phyloP scores from a whole-genome alignment of 2,329 filamentous ascomycete genomes.

The Parasarocladium wereldwijsianum region DNA sequence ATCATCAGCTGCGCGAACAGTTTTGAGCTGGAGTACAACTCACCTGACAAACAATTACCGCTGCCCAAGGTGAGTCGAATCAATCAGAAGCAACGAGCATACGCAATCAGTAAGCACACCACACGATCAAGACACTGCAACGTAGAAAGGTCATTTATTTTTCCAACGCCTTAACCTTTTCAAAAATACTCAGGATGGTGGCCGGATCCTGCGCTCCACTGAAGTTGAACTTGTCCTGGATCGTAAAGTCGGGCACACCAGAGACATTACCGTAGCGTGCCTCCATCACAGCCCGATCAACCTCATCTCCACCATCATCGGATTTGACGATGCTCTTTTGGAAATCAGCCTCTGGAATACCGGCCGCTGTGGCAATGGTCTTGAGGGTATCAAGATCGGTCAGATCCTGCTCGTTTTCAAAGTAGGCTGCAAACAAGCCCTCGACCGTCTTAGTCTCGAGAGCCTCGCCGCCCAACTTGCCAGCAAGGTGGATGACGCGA shows the following conservation, averaged over 20 bases:
- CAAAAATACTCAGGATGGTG: slow-evolving; percentile 52
- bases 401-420: slow-evolving; percentile 27
- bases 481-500: slow-evolving; percentile 29
- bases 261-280: slow-evolving; percentile 25
- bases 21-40: too few relatives aligned
- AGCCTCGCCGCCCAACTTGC: slow-evolving; percentile 29
- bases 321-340: slow-evolving; percentile 22
- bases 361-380: slow-evolving; percentile 19
- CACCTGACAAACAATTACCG: too few relatives aligned
- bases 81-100: too few relatives aligned
- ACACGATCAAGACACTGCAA: too few relatives aligned
- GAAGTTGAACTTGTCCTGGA: slow-evolving; percentile 53
- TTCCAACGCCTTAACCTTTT: slow-evolving; percentile 30
- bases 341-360: slow-evolving; percentile 28
- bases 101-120: too few relatives aligned
- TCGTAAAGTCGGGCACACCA: slow-evolving; percentile 59
- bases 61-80: too few relatives aligned
- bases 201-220: slow-evolving; percentile 54
- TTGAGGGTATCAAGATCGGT: slow-evolving; percentile 23
- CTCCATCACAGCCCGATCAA: slow-evolving; percentile 15
- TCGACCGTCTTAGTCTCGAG: slow-evolving; percentile 42
- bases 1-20: too few relatives aligned
- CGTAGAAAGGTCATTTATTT: too few relatives aligned
- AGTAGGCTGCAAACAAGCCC: slow-evolving; percentile 26
- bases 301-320: slow-evolving; percentile 30